These are phyloP conservation scores for Coemansia reversa DNA, from an alignment of 192 early-diverging fungal genomes.

Conservation along the genomic window DNA sequence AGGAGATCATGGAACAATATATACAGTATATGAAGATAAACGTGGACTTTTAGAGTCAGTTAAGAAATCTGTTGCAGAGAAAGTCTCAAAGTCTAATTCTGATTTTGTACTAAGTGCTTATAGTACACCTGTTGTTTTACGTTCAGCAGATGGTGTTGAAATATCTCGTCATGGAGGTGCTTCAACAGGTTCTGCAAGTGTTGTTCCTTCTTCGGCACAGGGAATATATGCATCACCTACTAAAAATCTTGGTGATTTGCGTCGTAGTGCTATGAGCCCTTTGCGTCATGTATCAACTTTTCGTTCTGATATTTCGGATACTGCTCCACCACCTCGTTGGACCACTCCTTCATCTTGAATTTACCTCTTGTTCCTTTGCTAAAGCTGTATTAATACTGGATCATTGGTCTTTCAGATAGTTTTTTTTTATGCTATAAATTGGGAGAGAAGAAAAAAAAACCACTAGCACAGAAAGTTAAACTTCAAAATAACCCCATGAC, in stretches of 20 bases:
- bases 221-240: constrained; percentile 42
- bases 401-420: not conserved
- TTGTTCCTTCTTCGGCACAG: not conserved
- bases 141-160: constrained; percentile 52
- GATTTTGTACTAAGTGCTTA: constrained; percentile 55
- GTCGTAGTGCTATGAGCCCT: constrained; percentile 29
- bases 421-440: not conserved
- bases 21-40: constrained; percentile 66
- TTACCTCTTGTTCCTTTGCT: not conserved
- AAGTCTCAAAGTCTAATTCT: constrained; percentile 35
- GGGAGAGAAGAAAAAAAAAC: no score
- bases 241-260: constrained; percentile 16
- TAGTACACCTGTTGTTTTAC: constrained; percentile 51
- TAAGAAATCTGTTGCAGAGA: constrained; percentile 47
- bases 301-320: not conserved
- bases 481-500: not conserved
- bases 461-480: no score
- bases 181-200: constrained; percentile 1
- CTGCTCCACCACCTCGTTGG: not conserved
- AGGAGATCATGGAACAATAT: constrained; percentile 69
- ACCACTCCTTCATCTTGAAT: not conserved
- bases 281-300: constrained; percentile 16
- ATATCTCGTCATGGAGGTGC: constrained; percentile 38
- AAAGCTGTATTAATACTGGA: not conserved
- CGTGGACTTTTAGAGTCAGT: constrained; percentile 41